A percentile compares a stretch with the other conserved stretches of the same genome.
Conservation (phyloP, 495 filamentous ascomycete genomes). For the Penicillium cosmopolitanum region DNA sequence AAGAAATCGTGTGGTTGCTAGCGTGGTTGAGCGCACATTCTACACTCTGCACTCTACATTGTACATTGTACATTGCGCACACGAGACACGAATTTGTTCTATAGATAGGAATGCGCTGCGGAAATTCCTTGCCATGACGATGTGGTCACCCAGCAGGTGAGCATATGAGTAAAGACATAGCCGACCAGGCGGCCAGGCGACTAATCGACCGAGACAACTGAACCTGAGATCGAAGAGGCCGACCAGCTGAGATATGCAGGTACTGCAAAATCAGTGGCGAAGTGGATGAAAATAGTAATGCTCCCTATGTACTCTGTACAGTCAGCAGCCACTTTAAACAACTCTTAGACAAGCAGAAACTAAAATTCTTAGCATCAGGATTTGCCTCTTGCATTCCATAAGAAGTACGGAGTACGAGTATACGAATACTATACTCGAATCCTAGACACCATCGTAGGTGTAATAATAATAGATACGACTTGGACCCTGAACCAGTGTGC, state of each 20-base stretch:
- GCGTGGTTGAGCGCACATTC: not conserved
- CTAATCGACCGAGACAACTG: not conserved
- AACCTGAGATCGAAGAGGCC: not conserved
- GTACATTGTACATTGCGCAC: not conserved
- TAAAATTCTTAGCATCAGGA: not conserved
- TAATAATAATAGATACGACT: not conserved
- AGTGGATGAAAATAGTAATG: slow-evolving; percentile 1
- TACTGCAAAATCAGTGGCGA: not conserved
- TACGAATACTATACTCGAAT: not conserved
- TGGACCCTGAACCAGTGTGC: slow-evolving; percentile 4
- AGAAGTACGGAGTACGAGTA: too few relatives aligned
- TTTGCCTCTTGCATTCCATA: not conserved
- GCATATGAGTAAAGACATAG: not conserved
- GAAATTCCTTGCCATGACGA: not conserved
- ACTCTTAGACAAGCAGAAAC: not conserved
- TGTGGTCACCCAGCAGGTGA: not conserved
- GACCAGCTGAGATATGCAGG: slow-evolving; percentile 3
- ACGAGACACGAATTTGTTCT: not conserved
- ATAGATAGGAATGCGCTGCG: slow-evolving; percentile 3
- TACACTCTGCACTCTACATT: not conserved
- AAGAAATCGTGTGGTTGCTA: not conserved
- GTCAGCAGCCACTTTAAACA: not conserved
- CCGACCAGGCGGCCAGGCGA: not conserved
- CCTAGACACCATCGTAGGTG: not conserved
- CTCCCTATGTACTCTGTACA: not conserved